Evolutionary conservation across 2,329 filamentous ascomycete species (phyloP).

Genomic region (Diplodia corticola): DNA sequence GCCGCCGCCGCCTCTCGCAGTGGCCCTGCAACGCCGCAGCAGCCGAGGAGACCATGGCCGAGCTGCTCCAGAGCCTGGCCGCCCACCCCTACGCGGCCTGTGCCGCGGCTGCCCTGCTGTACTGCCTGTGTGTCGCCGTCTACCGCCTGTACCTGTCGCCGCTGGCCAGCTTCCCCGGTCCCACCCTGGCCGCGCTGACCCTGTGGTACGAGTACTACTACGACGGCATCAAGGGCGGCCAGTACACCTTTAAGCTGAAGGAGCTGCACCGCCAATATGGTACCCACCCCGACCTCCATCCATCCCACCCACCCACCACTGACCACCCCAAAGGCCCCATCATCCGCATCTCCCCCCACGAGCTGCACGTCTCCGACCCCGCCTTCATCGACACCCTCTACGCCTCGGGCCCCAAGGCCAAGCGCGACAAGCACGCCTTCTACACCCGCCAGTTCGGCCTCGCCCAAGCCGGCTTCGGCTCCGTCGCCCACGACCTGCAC

Average conservation of each 20-base stretch:
- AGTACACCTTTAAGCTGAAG: constrained; percentile 37
- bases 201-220: constrained; percentile 40
- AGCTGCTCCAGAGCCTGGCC: not conserved
- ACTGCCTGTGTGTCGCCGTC: constrained; percentile 27
- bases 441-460: constrained; percentile 23
- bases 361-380: constrained; percentile 47
- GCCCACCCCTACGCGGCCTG: constrained; percentile 1
- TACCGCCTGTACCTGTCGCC: constrained; percentile 33
- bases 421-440: constrained; percentile 26
- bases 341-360: constrained; percentile 45
- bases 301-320: not conserved
- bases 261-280: constrained; percentile 41
- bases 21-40: not conserved
- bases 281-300: constrained; percentile 17
- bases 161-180: constrained; percentile 35
- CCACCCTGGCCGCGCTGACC: constrained; percentile 38
- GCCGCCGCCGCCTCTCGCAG: not conserved
- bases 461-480: constrained; percentile 16
- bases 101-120: constrained; percentile 9
- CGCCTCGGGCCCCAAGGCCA: constrained; percentile 19
- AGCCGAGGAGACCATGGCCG: not conserved
- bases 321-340: constrained; percentile 37
- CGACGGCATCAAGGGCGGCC: constrained; percentile 36
- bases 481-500: constrained; percentile 27
- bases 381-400: constrained; percentile 41